Conservation (phyloP, 495 filamentous ascomycete species). For the Hypoxylon fuscum region DNA sequence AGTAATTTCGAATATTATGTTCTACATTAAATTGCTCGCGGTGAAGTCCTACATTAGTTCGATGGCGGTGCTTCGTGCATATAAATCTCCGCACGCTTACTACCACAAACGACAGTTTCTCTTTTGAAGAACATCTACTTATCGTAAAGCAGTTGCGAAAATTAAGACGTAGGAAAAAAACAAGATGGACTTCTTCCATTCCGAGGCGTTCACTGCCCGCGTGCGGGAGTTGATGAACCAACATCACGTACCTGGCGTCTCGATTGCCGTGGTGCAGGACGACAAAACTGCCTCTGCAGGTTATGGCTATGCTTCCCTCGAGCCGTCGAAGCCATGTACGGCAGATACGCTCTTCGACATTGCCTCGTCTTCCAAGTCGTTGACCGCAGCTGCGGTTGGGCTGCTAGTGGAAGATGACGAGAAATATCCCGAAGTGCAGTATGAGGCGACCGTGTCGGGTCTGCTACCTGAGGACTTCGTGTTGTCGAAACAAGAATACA, state of each 20-base stretch:
- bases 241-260: conserved; percentile 59
- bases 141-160: too few relatives aligned
- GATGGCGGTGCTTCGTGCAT: too few relatives aligned
- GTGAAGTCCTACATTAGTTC: too few relatives aligned
- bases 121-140: too few relatives aligned
- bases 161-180: too few relatives aligned
- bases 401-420: conserved; percentile 56
- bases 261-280: conserved; percentile 55
- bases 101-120: too few relatives aligned
- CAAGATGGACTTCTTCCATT: conserved; percentile 20
- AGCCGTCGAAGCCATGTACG: conserved; percentile 48
- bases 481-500: conserved; percentile 53
- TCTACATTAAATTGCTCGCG: too few relatives aligned
- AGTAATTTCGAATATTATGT: too few relatives aligned
- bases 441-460: conserved; percentile 54
- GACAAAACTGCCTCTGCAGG: conserved; percentile 40
- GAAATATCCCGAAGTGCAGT: conserved; percentile 51
- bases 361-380: conserved; percentile 63
- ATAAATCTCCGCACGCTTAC: too few relatives aligned
- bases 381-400: conserved; percentile 60
- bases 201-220: conserved; percentile 17
- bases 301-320: conserved; percentile 31
- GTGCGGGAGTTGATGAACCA: conserved; percentile 50
- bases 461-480: conserved; percentile 65
- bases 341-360: conserved; percentile 48